Evolutionary conservation across 306 rosid species (phyloP).

Genomic region (Cicer cuneatum): DNA sequence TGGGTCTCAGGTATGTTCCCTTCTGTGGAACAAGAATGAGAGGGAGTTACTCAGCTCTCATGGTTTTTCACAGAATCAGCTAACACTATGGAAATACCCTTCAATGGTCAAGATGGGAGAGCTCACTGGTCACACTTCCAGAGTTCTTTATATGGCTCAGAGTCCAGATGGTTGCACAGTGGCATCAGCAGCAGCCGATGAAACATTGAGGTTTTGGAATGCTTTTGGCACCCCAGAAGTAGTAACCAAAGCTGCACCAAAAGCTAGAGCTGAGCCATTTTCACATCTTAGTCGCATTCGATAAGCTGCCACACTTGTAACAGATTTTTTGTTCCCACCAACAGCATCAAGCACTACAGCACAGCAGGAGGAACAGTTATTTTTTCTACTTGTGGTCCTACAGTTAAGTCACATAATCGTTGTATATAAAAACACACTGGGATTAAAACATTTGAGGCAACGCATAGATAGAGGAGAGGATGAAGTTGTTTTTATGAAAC

Average conservation of each 20-base stretch:
- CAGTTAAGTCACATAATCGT: background rate
- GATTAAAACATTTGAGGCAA: background rate
- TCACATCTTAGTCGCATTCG: constrained; percentile 51
- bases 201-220: constrained; percentile 65
- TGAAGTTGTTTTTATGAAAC: background rate
- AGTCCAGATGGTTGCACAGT: constrained; percentile 67
- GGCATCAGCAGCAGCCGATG: constrained; percentile 71
- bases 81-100: constrained; percentile 94
- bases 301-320: constrained; percentile 6
- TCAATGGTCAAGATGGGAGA: constrained; percentile 90
- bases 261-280: constrained; percentile 56
- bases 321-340: background rate
- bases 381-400: background rate
- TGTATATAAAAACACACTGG: background rate
- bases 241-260: constrained; percentile 52
- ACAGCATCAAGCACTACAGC: background rate
- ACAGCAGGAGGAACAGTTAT: background rate
- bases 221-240: constrained; percentile 63
- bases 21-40: constrained; percentile 90
- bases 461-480: background rate
- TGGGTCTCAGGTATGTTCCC: constrained; percentile 84
- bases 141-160: constrained; percentile 85
- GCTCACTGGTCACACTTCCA: constrained; percentile 86
- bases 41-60: constrained; percentile 91
- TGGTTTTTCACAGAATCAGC: constrained; percentile 76